Evolutionary conservation across 345 rosid species (phyloP).

Genomic region (Xanthoceras sorbifolium): DNA sequence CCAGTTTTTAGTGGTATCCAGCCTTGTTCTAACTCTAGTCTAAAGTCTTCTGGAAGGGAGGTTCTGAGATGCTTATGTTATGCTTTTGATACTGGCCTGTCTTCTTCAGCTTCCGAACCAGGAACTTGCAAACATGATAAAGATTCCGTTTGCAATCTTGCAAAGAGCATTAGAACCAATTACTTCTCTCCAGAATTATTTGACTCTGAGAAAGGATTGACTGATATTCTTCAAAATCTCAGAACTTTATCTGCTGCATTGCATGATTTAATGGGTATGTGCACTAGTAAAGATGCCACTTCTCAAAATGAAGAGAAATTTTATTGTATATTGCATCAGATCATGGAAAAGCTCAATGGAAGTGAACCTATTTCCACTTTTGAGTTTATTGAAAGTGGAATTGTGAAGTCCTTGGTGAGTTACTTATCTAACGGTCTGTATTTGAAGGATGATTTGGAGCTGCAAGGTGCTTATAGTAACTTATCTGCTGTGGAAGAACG

Average conservation of each 20-base stretch:
- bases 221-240: conserved; percentile 82
- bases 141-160: conserved; percentile 64
- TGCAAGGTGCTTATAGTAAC: conserved; percentile 28
- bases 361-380: conserved; percentile 85
- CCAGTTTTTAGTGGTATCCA: conserved; percentile 46
- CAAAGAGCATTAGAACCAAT: conserved; percentile 57
- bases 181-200: conserved; percentile 63
- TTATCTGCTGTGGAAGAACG: conserved; percentile 56
- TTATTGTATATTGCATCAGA: conserved; percentile 48
- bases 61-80: conserved; percentile 76
- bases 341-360: conserved; percentile 66
- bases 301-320: conserved; percentile 55
- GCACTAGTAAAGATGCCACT: conserved; percentile 31
- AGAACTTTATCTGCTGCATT: conserved; percentile 59
- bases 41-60: conserved; percentile 50
- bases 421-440: conserved; percentile 67
- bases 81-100: conserved; percentile 50
- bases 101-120: conserved; percentile 39
- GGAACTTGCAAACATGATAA: conserved; percentile 66
- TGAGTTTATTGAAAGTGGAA: conserved; percentile 91
- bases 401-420: conserved; percentile 65
- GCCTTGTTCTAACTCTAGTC: conserved; percentile 47
- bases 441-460: conserved; percentile 40
- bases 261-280: conserved; percentile 45
- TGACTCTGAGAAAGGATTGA: conserved; percentile 65